Base-by-base conservation (phyloP, 2,329 filamentous ascomycete genomes). In the Trichoderma endophyticum region DNA sequence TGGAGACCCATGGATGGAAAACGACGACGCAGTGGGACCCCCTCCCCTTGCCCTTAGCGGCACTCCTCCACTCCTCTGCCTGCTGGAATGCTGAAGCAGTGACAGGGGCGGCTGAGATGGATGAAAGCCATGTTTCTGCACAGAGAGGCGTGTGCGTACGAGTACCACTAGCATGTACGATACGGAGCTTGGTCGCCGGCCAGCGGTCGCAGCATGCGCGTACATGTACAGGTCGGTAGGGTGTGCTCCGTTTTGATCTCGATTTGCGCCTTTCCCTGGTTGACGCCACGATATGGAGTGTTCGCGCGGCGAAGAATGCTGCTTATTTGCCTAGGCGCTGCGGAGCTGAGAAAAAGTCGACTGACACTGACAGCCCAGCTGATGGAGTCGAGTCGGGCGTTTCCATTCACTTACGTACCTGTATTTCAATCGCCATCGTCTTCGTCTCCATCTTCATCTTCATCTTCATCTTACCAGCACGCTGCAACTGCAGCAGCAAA, bases 221-320 rank as follows among this genome's bases (percentile, higher is more conserved):
- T 54, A 24, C 48, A 54, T 54, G 48, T 51, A 51, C 43, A 51
- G 43, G 11, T 3, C n/a, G 43, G 43, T 70, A 70, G 68, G 68
- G 68, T 39, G 68, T 63, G 57, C 59, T 62, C 67, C 67, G 67
- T 32, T 57, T 36, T 39, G 59, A 63, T 70, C 68, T 64, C 68
- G 68, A 70, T 64, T 70, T 48, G 68, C 68, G 68, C 48, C 43
- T 48, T 64, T 70, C 48, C 66, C 51, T 56, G 63, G 63, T 54
- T 43, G 60, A 56, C 68, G 68, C 68, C 68, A 70, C 68, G 68
- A 70, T 63, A 70, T 70, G 68, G 56, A 70, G 68, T 48, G 68
- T 57, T 70, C 68, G 68, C 60, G 48, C 54, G 24, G 64, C 68
- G 24, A 64, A 57, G 60, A 70, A 64, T 63, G 51, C 60, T 63